Percentiles rank a stretch among this genome's conserved stretches.
These are phyloP conservation scores for Nitzschia sp. DNA, from an alignment of 108 stramenopile species.

Conservation along the genomic window DNA sequence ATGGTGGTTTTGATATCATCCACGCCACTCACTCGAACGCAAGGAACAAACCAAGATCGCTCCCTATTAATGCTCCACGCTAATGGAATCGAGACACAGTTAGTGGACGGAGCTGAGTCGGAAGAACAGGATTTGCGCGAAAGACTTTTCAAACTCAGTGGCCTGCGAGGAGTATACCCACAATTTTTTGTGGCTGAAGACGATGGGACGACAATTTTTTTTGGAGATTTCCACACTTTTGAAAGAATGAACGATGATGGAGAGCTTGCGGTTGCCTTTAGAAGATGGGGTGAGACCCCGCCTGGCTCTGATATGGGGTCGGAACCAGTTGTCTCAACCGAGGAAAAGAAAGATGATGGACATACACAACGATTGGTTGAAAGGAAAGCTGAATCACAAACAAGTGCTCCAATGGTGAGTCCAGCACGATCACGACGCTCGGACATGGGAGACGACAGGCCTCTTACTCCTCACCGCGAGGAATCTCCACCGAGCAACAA, in stretches of 20 bases:
- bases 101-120: conserved; percentile 61
- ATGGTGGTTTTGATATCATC: conserved; percentile 8
- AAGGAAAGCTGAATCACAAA: no score
- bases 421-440: not conserved
- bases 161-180: conserved; percentile 62
- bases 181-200: conserved; percentile 65
- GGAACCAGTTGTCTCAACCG: not conserved
- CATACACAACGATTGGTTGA: not conserved
- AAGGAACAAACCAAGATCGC: conserved; percentile 2
- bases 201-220: conserved; percentile 35
- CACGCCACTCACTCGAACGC: not conserved
- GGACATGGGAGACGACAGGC: not conserved
- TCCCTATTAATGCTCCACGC: not conserved
- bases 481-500: not conserved
- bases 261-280: not conserved
- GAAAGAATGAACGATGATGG: conserved; percentile 19
- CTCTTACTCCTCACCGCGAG: not conserved
- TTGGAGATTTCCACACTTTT: conserved; percentile 21
- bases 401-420: not conserved
- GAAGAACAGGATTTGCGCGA: conserved; percentile 39
- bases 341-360: conserved; percentile 17
- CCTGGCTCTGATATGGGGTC: not conserved
- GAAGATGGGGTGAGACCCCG: not conserved
- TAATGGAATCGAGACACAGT: conserved; percentile 9
- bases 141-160: conserved; percentile 62